Base-by-base conservation (phyloP, 2,329 filamentous ascomycete species). In the Laburnicola sp. region DNA sequence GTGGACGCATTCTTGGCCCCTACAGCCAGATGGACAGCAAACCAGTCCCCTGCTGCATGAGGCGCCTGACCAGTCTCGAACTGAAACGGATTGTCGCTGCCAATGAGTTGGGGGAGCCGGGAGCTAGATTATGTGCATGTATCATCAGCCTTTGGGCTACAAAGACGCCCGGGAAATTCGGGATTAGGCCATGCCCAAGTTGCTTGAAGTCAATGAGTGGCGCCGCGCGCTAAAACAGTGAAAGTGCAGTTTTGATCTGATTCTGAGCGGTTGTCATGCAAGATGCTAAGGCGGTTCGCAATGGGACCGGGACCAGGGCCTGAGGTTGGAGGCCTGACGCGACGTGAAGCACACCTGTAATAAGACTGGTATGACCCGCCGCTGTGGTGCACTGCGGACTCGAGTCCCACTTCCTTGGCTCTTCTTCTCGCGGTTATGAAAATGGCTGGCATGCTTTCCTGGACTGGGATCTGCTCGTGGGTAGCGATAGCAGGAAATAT, bases 1-100 rank as follows among this genome's bases (percentile, higher is more conserved):
- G 47, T 52, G 55, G 38, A 48, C 58, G 50, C 64, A 69, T 57
- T 50, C 55, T 56, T 63, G 56, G 56, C 60, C 59, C 49, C 53
- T 26, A 47, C 60, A 68, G 49, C 52, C 48, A 41, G 62, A 53
- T 45, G 57, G 45, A 62, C 66, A 68, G 50, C 63, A 65, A 47
- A 50, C 52, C 30, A 60, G 26, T 48, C 52, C 53, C 54, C 57
- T 62, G 55, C 40, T 48, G 54, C 50, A 59, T 51, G 56, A 53
- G 57, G 58, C 59, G 50, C 48, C 39, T 51, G 58, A 48, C 53
- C 56, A 57, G 55, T 57, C 45, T 53, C 56, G 45, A 58, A 50
- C 58, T 45, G 53, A 54, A 43, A 45, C 30, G 39, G 54, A 41
- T 47, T 40, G 54, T 54, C 51, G 48, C 43, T 54, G 54, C 39